Base-by-base conservation (phyloP, 176 grass and related monocot species). In the Lolium multiflorum region DNA sequence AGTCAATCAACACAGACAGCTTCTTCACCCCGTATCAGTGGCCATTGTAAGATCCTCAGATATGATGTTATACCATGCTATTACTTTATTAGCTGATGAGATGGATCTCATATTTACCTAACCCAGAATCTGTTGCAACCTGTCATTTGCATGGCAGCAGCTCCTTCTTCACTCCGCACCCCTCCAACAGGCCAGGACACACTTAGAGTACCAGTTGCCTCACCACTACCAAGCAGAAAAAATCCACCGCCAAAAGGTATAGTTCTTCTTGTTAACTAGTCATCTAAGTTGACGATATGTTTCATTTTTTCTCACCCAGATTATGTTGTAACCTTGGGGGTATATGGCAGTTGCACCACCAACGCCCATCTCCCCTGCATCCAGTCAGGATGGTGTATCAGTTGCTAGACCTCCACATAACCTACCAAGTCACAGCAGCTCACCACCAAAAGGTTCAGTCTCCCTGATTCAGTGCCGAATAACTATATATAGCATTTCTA, bases 151-250 rank as follows among this genome's bases (percentile, higher is more conserved):
- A 77, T 57, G 71, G 15, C 21, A 48, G 74, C 59, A 83, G 54
- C 82, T 80, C 62, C 84, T 89, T 82, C 81, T 41, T 88, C 77
- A 44, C 85, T 62, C 47, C 75, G 47, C 50, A 83, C 85, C 87
- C 78, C 84, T 87, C 21, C 75, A 72, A 64, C 64, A 68, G 58
- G 22, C 74, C 88, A 84, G 62, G 25, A 83, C 15, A 87, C 35
- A 31, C 81, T 66, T 77, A 56, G 22, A 73, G 37, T 76, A 18
- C 84, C 77, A 78, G 78, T 78, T 74, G 55, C 81, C 74, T 83
- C 88, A 82, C 71, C 88, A 59, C 82, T 72, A 44, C 26, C 44
- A 73, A 64, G 56, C 52, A 66, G 39, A 46, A 81, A 72, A 83
- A 85, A 76, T 6, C 25, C 76, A 63, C 51, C 43, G 38, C 76